Evolutionary conservation across 1,139 yeast species (phyloP).

Genomic region (Candida tropicalis): DNA sequence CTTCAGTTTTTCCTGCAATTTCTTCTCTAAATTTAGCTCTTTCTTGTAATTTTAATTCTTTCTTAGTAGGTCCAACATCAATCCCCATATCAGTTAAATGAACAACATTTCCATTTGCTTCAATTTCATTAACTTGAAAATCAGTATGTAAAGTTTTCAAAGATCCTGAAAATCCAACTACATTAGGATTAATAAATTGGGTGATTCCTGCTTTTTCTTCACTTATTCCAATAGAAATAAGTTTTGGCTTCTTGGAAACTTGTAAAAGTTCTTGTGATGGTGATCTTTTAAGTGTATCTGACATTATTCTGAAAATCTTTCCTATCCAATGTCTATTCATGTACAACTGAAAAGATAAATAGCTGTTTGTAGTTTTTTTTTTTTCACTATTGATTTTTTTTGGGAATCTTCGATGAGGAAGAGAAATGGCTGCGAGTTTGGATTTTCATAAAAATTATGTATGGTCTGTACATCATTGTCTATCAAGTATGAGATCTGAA

Average conservation of each 20-base stretch:
- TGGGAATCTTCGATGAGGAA: not conserved
- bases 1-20: conserved; percentile 35
- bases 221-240: conserved; percentile 55
- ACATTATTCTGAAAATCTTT: conserved; percentile 7
- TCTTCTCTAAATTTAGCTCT: conserved; percentile 42
- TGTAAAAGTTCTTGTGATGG: conserved; percentile 6
- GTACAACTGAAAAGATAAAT: not conserved
- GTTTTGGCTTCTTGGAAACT: conserved; percentile 14
- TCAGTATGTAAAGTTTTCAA: conserved; percentile 93
- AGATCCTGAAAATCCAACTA: conserved; percentile 72
- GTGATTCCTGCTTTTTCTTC: conserved; percentile 71
- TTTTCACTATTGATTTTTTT: not conserved
- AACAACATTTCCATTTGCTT: conserved; percentile 64
- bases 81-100: conserved; percentile 78
- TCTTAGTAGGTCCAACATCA: conserved; percentile 50
- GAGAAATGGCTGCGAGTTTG: no score
- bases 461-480: no score
- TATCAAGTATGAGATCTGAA: no score
- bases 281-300: conserved; percentile 12
- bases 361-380: not conserved
- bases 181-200: conserved; percentile 56
- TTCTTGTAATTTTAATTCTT: conserved; percentile 52
- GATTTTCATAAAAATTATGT: no score
- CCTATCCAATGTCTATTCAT: conserved; percentile 1
- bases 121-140: conserved; percentile 89